These are phyloP conservation scores for Penicillium manginii DNA, from an alignment of 495 filamentous ascomycete genomes.

Conservation along the genomic window DNA sequence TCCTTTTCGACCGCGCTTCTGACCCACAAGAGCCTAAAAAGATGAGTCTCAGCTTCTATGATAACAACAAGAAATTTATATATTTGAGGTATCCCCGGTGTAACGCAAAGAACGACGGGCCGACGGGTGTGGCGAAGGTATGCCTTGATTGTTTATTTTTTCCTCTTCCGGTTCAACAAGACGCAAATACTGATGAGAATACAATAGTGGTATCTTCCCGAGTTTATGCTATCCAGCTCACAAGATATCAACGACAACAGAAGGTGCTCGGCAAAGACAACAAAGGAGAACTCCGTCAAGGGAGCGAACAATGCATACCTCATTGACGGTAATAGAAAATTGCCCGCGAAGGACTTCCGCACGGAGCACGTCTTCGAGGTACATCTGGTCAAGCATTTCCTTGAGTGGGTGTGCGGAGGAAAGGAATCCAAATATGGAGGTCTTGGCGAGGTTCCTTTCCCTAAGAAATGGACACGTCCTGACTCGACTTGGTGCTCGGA, in stretches of 20 bases:
- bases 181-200: conserved; percentile 1
- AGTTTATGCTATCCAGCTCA: conserved; percentile 1
- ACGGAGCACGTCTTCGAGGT: not conserved
- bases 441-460: conserved; percentile 2
- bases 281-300: conserved; percentile 1
- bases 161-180: conserved; percentile 1
- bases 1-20: conserved; percentile 1
- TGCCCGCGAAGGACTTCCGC: not conserved
- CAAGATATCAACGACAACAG: conserved; percentile 1
- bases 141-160: conserved; percentile 1
- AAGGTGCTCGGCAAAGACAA: not conserved
- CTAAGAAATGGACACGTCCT: conserved; percentile 7
- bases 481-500: conserved; percentile 13
- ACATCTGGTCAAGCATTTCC: conserved; percentile 1
- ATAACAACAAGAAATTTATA: conserved; percentile 1
- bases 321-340: too few relatives aligned
- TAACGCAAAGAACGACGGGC: not conserved
- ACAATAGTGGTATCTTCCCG: conserved; percentile 1
- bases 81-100: conserved; percentile 1
- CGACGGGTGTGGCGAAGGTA: conserved; percentile 1
- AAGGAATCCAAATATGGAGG: not conserved
- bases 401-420: conserved; percentile 1
- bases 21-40: conserved; percentile 1
- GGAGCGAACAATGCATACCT: not conserved
- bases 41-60: conserved; percentile 1